phyloP scores from a whole-genome alignment of 257 asterid genomes.

The Avicennia marina region DNA sequence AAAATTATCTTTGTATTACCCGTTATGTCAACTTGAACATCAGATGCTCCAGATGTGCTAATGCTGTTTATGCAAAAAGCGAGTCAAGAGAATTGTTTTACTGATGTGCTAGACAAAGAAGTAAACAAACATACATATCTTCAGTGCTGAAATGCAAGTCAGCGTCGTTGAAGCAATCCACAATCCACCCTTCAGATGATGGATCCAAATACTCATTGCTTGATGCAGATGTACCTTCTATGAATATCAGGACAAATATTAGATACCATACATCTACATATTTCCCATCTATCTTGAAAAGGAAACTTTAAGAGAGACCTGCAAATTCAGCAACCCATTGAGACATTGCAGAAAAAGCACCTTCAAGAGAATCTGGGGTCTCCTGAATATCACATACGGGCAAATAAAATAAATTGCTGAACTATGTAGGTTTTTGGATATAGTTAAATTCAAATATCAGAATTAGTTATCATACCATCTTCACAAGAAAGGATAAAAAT shows the following conservation, averaged over 20 bases:
- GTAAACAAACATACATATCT: slow-evolving; percentile 48
- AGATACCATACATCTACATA: not conserved
- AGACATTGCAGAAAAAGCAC: slow-evolving; percentile 43
- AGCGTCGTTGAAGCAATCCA: slow-evolving; percentile 59
- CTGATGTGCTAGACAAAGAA: not conserved
- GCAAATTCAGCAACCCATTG: slow-evolving; percentile 60
- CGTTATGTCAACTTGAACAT: slow-evolving; percentile 46
- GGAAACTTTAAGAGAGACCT: slow-evolving; percentile 31
- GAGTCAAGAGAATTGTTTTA: too few relatives aligned
- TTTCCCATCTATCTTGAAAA: not conserved
- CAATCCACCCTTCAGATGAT: slow-evolving; percentile 80
- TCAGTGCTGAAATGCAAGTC: slow-evolving; percentile 31
- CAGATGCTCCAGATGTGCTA: slow-evolving; percentile 40
- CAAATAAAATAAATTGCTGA: not conserved
- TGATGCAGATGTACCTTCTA: slow-evolving; percentile 25
- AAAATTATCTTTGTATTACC: slow-evolving; percentile 32
- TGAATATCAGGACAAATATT: slow-evolving; percentile 24
- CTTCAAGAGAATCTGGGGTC: slow-evolving; percentile 43
- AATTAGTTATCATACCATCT: too few relatives aligned
- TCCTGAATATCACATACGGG: slow-evolving; percentile 32
- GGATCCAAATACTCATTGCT: slow-evolving; percentile 54
- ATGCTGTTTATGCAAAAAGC: not conserved
- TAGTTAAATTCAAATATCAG: too few relatives aligned
- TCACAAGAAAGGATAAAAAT: too few relatives aligned
- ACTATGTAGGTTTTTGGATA: too few relatives aligned